These are phyloP conservation scores for Protomyces pachydermus DNA, from an alignment of 1,139 yeast genomes.

Conservation along the genomic window DNA sequence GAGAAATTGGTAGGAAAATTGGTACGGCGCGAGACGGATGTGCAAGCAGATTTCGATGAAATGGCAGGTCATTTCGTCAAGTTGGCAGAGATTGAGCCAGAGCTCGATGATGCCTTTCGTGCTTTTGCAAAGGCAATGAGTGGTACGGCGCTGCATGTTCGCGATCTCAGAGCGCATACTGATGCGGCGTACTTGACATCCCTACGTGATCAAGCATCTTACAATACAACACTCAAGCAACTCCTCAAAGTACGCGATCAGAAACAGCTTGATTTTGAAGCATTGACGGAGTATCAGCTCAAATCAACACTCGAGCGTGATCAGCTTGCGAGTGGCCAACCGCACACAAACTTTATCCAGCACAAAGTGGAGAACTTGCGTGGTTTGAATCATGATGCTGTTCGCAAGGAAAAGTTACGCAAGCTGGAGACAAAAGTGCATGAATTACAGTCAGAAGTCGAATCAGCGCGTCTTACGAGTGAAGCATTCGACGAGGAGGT, in stretches of 20 bases:
- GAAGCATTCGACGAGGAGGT: slow-evolving; percentile 64
- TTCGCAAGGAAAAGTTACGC: slow-evolving; percentile 50
- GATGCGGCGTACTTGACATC: slow-evolving; percentile 81
- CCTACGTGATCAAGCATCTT: slow-evolving; percentile 80
- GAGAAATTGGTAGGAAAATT: slow-evolving; percentile 74
- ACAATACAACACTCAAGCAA: slow-evolving; percentile 67
- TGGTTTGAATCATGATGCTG: slow-evolving; percentile 55
- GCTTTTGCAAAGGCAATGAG: slow-evolving; percentile 53
- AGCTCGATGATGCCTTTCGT: slow-evolving; percentile 49
- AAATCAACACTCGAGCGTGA: slow-evolving; percentile 67
- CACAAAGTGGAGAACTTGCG: slow-evolving; percentile 56
- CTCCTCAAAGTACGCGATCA: slow-evolving; percentile 82
- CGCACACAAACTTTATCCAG: slow-evolving; percentile 49
- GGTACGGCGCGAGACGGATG: slow-evolving; percentile 65
- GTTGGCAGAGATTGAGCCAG: slow-evolving; percentile 54
- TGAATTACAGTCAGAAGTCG: slow-evolving; percentile 53
- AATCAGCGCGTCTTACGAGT: slow-evolving; percentile 64
- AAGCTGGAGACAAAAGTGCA: slow-evolving; percentile 56
- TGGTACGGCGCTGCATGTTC: slow-evolving; percentile 42
- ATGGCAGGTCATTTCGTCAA: slow-evolving; percentile 67
- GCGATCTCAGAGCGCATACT: slow-evolving; percentile 55
- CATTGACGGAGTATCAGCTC: slow-evolving; percentile 67
- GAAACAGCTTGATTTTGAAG: slow-evolving; percentile 85
- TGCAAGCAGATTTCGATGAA: slow-evolving; percentile 66
- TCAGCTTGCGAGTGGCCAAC: slow-evolving; percentile 47